Conservation (phyloP, 768 basidiomycete species). For the Mycena chlorophos region DNA sequence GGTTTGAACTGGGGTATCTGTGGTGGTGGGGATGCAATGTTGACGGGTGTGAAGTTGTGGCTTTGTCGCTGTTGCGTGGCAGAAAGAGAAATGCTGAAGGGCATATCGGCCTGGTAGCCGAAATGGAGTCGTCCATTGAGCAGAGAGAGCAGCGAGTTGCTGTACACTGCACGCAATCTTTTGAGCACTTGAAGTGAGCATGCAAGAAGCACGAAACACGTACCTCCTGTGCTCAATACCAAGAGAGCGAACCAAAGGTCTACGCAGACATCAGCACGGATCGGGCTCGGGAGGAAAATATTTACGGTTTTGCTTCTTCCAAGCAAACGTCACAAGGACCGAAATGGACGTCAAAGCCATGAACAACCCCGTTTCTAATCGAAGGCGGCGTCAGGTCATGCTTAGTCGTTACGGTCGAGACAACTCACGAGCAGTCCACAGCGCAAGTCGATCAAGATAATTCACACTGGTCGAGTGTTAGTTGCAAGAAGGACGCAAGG, state of each 20-base stretch:
- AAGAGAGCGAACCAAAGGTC: constrained; percentile 19
- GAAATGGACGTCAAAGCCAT: constrained; percentile 12
- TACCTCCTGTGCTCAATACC: constrained; percentile 16
- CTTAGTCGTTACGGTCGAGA: too few species aligned
- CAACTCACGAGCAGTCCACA: constrained; percentile 19
- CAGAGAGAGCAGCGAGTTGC: constrained; percentile 19
- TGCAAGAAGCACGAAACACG: background rate
- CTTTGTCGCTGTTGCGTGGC: background rate
- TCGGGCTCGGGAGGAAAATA: background rate
- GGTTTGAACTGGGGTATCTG: background rate
- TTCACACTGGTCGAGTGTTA: background rate
- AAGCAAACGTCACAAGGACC: constrained; percentile 13
- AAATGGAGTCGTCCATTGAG: constrained; percentile 20
- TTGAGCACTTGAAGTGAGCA: background rate
- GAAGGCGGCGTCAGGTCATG: background rate
- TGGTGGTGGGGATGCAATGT: background rate
- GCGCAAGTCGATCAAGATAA: constrained; percentile 9
- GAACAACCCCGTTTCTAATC: constrained; percentile 17
- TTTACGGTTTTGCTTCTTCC: constrained; percentile 11
- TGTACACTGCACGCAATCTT: constrained; percentile 11
- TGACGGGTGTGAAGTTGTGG: background rate
- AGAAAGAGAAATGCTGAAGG: constrained; percentile 16
- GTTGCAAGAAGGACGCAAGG: background rate
- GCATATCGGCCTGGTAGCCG: constrained; percentile 11
- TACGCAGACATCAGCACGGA: background rate